Percentiles rank a stretch among this genome's conserved stretches.
phyloP scores from a whole-genome alignment of 768 basidiomycete genomes.

The Boletus reticuloceps region DNA sequence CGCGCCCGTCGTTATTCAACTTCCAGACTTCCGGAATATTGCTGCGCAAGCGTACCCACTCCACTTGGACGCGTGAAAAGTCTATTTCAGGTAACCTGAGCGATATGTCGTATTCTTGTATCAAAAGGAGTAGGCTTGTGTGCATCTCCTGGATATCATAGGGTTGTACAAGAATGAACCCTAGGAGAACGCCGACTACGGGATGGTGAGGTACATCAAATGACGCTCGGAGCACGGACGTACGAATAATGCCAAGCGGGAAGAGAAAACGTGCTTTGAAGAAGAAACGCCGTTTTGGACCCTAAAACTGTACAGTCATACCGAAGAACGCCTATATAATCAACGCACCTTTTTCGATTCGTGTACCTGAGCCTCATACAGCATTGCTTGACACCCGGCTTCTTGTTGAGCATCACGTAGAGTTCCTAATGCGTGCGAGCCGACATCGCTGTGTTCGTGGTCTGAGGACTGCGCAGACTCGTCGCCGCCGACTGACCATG shows the following conservation, averaged over 20 bases:
- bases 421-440: not conserved
- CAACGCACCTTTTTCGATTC: slow-evolving; percentile 21
- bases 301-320: slow-evolving; percentile 7
- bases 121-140: slow-evolving; percentile 58
- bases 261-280: slow-evolving; percentile 57
- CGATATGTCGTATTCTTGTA: slow-evolving; percentile 69
- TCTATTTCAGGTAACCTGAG: slow-evolving; percentile 63
- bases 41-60: slow-evolving; percentile 66
- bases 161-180: slow-evolving; percentile 64
- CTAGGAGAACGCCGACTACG: slow-evolving; percentile 64
- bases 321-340: not conserved
- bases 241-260: slow-evolving; percentile 62
- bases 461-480: slow-evolving; percentile 14
- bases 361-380: slow-evolving; percentile 26
- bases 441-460: slow-evolving; percentile 4
- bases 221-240: slow-evolving; percentile 24
- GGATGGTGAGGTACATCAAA: slow-evolving; percentile 1
- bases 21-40: slow-evolving; percentile 83
- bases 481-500: slow-evolving; percentile 18
- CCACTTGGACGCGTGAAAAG: slow-evolving; percentile 63
- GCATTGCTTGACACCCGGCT: slow-evolving; percentile 21
- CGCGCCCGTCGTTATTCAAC: slow-evolving; percentile 74
- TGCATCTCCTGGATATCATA: slow-evolving; percentile 68
- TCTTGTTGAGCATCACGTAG: slow-evolving; percentile 20
- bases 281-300: slow-evolving; percentile 17